A percentile compares a stretch with the other conserved stretches of the same genome.
Conservation (phyloP, 345 rosid species). For the Populus deltoides region DNA sequence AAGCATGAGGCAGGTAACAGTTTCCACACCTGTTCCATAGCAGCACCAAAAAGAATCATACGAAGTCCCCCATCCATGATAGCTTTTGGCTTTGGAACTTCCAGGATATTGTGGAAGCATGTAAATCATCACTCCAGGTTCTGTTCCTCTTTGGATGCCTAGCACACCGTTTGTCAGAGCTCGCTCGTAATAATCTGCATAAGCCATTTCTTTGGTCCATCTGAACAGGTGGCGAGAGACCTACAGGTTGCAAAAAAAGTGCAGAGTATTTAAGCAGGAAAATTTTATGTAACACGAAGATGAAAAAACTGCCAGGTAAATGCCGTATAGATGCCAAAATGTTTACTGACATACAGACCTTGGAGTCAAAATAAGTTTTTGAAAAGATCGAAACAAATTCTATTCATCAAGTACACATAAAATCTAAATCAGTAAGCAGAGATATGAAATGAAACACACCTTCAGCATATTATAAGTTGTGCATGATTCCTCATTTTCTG, state of each 20-base stretch:
- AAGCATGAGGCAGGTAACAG: neutral
- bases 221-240: slow-evolving; percentile 83
- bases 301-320: neutral
- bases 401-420: neutral
- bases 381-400: neutral
- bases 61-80: slow-evolving; percentile 84
- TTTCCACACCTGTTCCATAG: slow-evolving; percentile 77
- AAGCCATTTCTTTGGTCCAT: slow-evolving; percentile 87
- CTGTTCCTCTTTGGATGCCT: slow-evolving; percentile 81
- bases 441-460: slow-evolving; percentile 32
- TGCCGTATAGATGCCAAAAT: neutral
- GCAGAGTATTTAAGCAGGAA: neutral
- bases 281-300: no score
- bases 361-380: neutral
- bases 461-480: slow-evolving; percentile 95
- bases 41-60: slow-evolving; percentile 88
- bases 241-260: slow-evolving; percentile 29
- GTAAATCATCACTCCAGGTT: slow-evolving; percentile 93
- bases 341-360: neutral
- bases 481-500: slow-evolving; percentile 90
- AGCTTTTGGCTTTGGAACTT: slow-evolving; percentile 66
- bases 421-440: neutral
- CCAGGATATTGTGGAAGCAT: slow-evolving; percentile 85
- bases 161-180: slow-evolving; percentile 88
- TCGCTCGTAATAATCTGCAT: slow-evolving; percentile 93